These are phyloP conservation scores for Multifurca ochricompacta DNA, from an alignment of 768 basidiomycete species.

Conservation along the genomic window DNA sequence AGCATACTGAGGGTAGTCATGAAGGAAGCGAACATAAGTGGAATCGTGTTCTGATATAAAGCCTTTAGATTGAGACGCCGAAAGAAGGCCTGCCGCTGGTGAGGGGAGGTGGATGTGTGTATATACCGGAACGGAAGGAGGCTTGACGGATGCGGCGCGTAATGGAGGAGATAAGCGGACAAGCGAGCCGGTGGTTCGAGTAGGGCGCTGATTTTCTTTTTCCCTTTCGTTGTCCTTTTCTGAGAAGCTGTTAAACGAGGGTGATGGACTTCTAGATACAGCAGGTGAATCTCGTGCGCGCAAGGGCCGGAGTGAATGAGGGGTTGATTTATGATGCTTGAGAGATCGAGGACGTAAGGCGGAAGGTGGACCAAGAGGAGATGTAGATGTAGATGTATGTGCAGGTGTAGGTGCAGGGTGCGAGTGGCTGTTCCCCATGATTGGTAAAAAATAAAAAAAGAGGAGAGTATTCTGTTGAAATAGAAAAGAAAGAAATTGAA, in stretches of 20 bases:
- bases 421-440: conserved; percentile 13
- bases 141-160: not conserved
- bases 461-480: not conserved
- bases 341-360: conserved; percentile 10
- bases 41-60: not conserved
- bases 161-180: not conserved
- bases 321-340: conserved; percentile 18
- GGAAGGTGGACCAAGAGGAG: not conserved
- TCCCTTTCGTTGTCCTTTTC: conserved; percentile 12
- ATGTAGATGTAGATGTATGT: too few relatives aligned
- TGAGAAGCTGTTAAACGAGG: conserved; percentile 17
- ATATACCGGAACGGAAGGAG: conserved; percentile 1
- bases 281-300: conserved; percentile 5
- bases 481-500: not conserved
- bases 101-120: conserved; percentile 14
- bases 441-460: not conserved
- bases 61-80: not conserved
- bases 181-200: not conserved
- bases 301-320: conserved; percentile 8
- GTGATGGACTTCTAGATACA: conserved; percentile 3
- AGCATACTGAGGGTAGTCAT: conserved; percentile 45
- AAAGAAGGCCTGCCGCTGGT: conserved; percentile 17
- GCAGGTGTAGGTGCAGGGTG: too few relatives aligned
- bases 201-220: conserved; percentile 1
- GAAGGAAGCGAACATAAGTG: conserved; percentile 19